Evolutionary conservation across 148 eudicot genomes (phyloP).

Genomic region (Silene conica): DNA sequence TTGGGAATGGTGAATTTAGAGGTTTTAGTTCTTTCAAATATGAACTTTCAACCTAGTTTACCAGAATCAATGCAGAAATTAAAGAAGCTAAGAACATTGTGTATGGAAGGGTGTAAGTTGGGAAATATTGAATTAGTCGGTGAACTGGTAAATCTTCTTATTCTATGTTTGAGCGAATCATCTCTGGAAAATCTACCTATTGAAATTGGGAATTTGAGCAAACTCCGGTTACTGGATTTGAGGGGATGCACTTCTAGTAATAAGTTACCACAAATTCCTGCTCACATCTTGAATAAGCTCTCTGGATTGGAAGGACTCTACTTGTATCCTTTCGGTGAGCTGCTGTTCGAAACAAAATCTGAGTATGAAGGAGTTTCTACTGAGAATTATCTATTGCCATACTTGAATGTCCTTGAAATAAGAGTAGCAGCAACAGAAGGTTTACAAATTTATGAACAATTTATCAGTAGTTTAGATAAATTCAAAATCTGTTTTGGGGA

Average conservation of each 20-base stretch:
- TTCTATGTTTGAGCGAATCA: not conserved
- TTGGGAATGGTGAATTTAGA: not conserved
- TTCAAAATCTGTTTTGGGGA: not conserved
- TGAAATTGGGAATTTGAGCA: not conserved
- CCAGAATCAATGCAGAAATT: not conserved
- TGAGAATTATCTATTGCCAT: no score
- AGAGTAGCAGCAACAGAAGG: no score
- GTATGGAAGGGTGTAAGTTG: slow-evolving; percentile 1
- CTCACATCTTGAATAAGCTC: not conserved
- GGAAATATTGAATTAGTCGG: not conserved
- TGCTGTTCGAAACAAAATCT: no score
- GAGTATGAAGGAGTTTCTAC: no score
- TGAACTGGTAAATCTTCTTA: no score
- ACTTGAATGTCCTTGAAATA: no score
- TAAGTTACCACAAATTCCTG: not conserved
- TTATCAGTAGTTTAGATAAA: not conserved
- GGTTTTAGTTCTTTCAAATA: not conserved
- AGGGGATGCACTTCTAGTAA: not conserved
- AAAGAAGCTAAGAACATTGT: not conserved
- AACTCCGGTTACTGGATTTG: slow-evolving; percentile 7
- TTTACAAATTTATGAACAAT: not conserved
- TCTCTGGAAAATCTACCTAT: not conserved
- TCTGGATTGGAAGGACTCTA: not conserved
- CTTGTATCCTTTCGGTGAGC: no score
- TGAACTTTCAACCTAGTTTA: not conserved